A percentile compares a stretch with the other conserved stretches of the same genome.
These are phyloP conservation scores for Trifolium dubium DNA, from an alignment of 306 rosid species.

Conservation along the genomic window DNA sequence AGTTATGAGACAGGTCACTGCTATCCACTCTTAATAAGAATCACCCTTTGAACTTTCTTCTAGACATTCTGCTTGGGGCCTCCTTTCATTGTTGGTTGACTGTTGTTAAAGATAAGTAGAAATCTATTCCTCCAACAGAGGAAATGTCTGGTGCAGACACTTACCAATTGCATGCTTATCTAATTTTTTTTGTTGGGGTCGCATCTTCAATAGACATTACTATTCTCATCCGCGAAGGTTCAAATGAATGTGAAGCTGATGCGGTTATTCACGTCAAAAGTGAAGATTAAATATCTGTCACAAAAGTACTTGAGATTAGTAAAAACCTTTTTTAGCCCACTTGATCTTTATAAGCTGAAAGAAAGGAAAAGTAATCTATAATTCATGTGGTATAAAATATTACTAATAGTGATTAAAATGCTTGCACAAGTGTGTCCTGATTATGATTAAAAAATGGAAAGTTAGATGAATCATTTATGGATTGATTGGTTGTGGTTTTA, in stretches of 20 bases:
- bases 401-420: constrained; percentile 29
- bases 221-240: constrained; percentile 5
- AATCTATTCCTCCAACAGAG: constrained; percentile 35
- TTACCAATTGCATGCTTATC: constrained; percentile 20
- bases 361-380: constrained; percentile 21
- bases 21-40: constrained; percentile 74
- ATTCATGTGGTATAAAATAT: constrained; percentile 27
- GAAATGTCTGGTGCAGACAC: constrained; percentile 45
- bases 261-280: constrained; percentile 35
- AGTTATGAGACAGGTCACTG: constrained; percentile 75
- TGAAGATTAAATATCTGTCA: constrained; percentile 27
- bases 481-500: constrained; percentile 34
- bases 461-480: constrained; percentile 33
- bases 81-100: constrained; percentile 28
- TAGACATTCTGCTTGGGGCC: constrained; percentile 27
- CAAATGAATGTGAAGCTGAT: constrained; percentile 36
- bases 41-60: constrained; percentile 56
- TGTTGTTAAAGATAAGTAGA: constrained; percentile 40
- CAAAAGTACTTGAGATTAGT: constrained; percentile 22
- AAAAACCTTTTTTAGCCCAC: constrained; percentile 24
- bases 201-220: constrained; percentile 38
- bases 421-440: constrained; percentile 20
- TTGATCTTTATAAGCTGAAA: constrained; percentile 23
- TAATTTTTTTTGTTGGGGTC: constrained; percentile 45
- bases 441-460: constrained; percentile 28